Conservation (phyloP, 2,329 filamentous ascomycete species). For the Claviceps maximensis region DNA sequence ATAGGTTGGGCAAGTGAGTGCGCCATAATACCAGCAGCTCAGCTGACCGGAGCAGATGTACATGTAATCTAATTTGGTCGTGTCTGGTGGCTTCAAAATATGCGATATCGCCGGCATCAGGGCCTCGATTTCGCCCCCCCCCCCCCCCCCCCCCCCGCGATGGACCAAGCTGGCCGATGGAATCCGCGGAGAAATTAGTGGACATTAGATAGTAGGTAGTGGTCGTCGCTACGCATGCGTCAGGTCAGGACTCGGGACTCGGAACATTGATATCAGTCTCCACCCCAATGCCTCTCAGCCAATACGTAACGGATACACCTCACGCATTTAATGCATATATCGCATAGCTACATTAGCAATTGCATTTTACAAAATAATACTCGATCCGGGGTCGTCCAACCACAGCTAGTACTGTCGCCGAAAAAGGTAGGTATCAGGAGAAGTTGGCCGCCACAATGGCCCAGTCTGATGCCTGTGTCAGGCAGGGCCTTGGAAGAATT, state of each 20-base stretch:
- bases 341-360: constrained; percentile 1
- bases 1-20: not conserved
- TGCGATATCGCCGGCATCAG: constrained; percentile 4
- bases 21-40: not conserved
- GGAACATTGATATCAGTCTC: not conserved
- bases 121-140: too few relatives aligned
- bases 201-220: too few relatives aligned
- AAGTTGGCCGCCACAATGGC: not conserved
- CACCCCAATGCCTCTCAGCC: not conserved
- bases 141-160: too few relatives aligned
- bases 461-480: too few relatives aligned
- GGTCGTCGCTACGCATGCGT: not conserved
- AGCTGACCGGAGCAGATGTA: not conserved
- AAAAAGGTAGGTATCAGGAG: constrained; percentile 4
- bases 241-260: too few relatives aligned
- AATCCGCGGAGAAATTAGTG: constrained; percentile 6
- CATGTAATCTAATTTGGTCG: not conserved
- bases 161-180: constrained; percentile 2
- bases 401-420: not conserved
- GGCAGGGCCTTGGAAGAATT: not conserved
- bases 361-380: not conserved
- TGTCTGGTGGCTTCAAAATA: not conserved
- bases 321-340: not conserved
- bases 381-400: constrained; percentile 1
- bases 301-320: not conserved